Evolutionary conservation across 2,329 filamentous ascomycete species (phyloP).

Genomic region (Iodosphaeria phyllophila): DNA sequence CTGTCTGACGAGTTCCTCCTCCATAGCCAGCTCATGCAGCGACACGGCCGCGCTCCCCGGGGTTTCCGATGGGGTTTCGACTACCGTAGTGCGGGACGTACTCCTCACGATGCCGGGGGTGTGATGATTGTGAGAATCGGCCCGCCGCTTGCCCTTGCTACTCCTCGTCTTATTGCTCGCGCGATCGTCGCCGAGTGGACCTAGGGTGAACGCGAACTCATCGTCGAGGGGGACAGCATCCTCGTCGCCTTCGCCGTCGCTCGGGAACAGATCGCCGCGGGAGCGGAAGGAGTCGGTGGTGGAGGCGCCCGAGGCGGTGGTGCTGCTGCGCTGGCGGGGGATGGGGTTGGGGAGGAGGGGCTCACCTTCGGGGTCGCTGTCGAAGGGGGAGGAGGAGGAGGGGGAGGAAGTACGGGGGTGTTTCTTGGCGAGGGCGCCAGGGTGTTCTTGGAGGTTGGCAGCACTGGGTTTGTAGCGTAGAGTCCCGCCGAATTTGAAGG

Average conservation of each 20-base stretch:
- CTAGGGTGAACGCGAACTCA: conserved; percentile 72
- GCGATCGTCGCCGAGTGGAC: conserved; percentile 57
- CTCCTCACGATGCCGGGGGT: conserved; percentile 4
- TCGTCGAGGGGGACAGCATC: conserved; percentile 87
- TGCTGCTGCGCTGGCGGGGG: conserved; percentile 52
- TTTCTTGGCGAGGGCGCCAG: conserved; percentile 38
- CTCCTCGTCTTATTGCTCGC: conserved; percentile 46
- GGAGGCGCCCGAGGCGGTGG: conserved; percentile 57
- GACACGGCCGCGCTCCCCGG: conserved; percentile 22
- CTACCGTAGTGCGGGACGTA: neutral
- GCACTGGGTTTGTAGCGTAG: conserved; percentile 80
- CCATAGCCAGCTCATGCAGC: conserved; percentile 30
- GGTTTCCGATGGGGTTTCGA: conserved; percentile 6
- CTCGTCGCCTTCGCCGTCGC: conserved; percentile 69
- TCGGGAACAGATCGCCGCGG: conserved; percentile 77
- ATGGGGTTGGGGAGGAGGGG: conserved; percentile 13
- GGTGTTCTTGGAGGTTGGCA: conserved; percentile 77
- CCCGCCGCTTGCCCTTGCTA: conserved; percentile 37
- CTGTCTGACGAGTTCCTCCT: conserved; percentile 29
- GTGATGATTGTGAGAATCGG: conserved; percentile 12
- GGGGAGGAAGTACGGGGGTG: too few species aligned
- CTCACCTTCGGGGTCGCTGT: conserved; percentile 4
- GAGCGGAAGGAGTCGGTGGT: conserved; percentile 78
- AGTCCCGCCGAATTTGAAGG: conserved; percentile 69
- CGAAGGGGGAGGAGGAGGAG: conserved; percentile 56